A percentile compares a stretch with the other conserved stretches of the same genome.
Conservation (phyloP, 495 filamentous ascomycete genomes). For the Podospora sp. region DNA sequence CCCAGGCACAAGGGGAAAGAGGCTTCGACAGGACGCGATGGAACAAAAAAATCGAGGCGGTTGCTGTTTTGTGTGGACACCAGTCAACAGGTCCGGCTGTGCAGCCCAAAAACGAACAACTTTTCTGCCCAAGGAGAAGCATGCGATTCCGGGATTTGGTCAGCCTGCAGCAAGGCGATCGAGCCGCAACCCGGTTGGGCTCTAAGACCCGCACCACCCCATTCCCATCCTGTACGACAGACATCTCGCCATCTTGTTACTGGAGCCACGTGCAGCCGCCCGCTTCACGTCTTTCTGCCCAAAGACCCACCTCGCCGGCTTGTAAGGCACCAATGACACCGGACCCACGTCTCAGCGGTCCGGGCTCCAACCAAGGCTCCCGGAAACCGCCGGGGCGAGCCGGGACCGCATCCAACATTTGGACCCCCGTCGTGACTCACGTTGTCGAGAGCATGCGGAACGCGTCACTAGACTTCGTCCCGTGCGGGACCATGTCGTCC, state of each 20-base stretch:
- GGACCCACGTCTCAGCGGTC: constrained; percentile 14
- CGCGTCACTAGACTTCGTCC: constrained; percentile 33
- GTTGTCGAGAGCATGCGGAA: constrained; percentile 26
- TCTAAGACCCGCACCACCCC: constrained; percentile 31
- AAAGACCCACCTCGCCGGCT: constrained; percentile 37
- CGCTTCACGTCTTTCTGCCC: constrained; percentile 35
- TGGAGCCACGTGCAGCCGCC: constrained; percentile 41
- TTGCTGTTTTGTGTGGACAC: constrained; percentile 13
- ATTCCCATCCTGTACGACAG: constrained; percentile 24
- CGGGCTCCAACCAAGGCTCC: constrained; percentile 14
- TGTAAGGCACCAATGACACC: constrained; percentile 31
- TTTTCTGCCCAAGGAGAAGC: constrained; percentile 33
- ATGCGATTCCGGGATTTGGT: constrained; percentile 14
- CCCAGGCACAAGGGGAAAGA: constrained; percentile 22
- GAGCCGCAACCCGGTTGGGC: constrained; percentile 37
- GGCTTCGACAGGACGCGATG: constrained; percentile 13
- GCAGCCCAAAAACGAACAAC: constrained; percentile 22
- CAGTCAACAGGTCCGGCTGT: constrained; percentile 21
- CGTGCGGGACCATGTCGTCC: constrained; percentile 18
- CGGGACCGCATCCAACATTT: constrained; percentile 7
- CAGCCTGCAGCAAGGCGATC: constrained; percentile 23
- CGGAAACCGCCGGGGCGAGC: constrained; percentile 2
- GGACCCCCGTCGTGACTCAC: constrained; percentile 33
- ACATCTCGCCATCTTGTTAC: constrained; percentile 24
- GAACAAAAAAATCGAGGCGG: constrained; percentile 15